Percentiles rank a stretch among this genome's conserved stretches.
phyloP scores from a whole-genome alignment of 1,139 yeast genomes.

The Hyphopichia buzzinii region DNA sequence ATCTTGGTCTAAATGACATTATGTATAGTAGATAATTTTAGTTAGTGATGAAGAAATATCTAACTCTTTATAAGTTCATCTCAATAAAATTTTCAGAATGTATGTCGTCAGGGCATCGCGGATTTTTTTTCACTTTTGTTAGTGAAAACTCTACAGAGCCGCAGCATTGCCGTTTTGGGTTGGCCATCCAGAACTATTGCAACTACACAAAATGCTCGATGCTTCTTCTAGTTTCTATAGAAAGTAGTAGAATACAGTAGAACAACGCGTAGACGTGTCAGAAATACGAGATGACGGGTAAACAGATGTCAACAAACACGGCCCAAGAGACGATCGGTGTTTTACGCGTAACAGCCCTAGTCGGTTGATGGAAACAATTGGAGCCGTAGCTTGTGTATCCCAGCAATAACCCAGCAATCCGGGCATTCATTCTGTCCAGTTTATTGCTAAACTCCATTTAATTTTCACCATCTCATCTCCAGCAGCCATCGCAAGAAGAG shows the following conservation, averaged over 20 bases:
- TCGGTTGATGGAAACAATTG: too few species aligned
- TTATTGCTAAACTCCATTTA: too few species aligned
- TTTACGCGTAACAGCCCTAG: too few species aligned
- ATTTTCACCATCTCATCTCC: background rate
- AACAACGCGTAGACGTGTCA: too few species aligned
- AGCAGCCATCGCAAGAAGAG: background rate
- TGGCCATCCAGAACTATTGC: background rate
- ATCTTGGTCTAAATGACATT: conserved; percentile 12
- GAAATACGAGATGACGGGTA: too few species aligned
- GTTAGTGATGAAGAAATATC: background rate
- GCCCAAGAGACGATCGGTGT: too few species aligned
- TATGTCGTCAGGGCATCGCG: background rate
- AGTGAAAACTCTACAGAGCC: background rate
- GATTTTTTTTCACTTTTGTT: background rate
- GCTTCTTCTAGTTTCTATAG: background rate
- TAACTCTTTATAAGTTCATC: background rate
- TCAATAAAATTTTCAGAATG: too few species aligned
- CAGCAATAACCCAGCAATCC: too few species aligned
- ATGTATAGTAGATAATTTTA: background rate
- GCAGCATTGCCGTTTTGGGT: background rate
- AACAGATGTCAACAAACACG: too few species aligned
- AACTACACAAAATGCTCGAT: background rate
- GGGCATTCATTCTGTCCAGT: too few species aligned
- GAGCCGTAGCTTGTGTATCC: too few species aligned
- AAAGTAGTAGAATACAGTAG: background rate